phyloP scores from a whole-genome alignment of 441 rosid species.

The Erodium texanum region DNA sequence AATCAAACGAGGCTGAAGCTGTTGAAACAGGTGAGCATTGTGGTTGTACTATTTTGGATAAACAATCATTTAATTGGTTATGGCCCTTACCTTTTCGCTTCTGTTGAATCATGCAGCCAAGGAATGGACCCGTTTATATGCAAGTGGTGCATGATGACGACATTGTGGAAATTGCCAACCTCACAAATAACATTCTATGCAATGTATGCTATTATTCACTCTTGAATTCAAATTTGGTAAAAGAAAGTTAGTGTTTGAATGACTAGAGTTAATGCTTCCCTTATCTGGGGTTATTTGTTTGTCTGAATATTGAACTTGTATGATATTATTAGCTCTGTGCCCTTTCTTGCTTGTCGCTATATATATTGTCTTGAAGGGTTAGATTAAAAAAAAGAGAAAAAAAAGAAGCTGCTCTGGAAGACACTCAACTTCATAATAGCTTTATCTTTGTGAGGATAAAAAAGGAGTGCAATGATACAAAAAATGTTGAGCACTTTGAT shows the following conservation, averaged over 20 bases:
- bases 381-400: too few relatives aligned
- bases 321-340: not conserved
- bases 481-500: not conserved
- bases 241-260: slow-evolving; percentile 18
- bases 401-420: too few relatives aligned
- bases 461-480: too few relatives aligned
- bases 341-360: not conserved
- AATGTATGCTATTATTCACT: slow-evolving; percentile 31
- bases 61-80: not conserved
- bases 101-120: slow-evolving; percentile 53
- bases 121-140: slow-evolving; percentile 94
- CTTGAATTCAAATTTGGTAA: slow-evolving; percentile 21
- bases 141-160: slow-evolving; percentile 65
- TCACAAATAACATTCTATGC: slow-evolving; percentile 30
- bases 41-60: not conserved
- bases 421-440: too few relatives aligned
- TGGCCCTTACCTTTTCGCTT: not conserved
- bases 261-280: not conserved
- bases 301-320: not conserved
- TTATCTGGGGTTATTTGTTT: not conserved
- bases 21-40: slow-evolving; percentile 72
- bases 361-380: too few relatives aligned
- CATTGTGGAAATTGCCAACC: slow-evolving; percentile 11
- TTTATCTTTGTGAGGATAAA: too few relatives aligned
- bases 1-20: slow-evolving; percentile 88